These are phyloP conservation scores for Piper longum DNA, from an alignment of 164 flowering plant genomes.

Conservation along the genomic window DNA sequence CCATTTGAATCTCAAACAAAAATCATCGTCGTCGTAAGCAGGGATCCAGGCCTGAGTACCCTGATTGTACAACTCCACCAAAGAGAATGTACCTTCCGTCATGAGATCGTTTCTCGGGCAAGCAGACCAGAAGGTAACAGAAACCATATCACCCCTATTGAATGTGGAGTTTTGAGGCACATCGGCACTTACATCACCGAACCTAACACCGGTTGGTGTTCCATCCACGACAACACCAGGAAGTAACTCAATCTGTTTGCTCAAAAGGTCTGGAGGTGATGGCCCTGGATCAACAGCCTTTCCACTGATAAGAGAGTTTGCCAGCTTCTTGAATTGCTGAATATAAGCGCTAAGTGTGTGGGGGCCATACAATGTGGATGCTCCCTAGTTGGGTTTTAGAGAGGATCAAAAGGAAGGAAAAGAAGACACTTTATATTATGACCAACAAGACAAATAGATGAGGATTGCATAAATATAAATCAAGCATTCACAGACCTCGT, in stretches of 20 bases:
- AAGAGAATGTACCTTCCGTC: constrained; percentile 61
- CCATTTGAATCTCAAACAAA: constrained; percentile 82
- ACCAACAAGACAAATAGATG: background rate
- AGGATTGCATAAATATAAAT: too few species aligned
- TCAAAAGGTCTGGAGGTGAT: constrained; percentile 77
- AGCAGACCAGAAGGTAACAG: constrained; percentile 72
- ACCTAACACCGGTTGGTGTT: constrained; percentile 58
- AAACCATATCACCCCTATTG: constrained; percentile 52
- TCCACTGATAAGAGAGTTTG: constrained; percentile 46
- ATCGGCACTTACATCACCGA: constrained; percentile 63
- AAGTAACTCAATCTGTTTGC: constrained; percentile 69
- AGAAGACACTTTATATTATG: too few species aligned
- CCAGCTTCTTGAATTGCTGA: constrained; percentile 85
- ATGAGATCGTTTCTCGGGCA: constrained; percentile 39
- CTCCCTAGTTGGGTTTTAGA: constrained; percentile 41
- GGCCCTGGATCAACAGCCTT: constrained; percentile 40
- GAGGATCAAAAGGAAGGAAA: background rate
- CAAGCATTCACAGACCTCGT: constrained; percentile 50
- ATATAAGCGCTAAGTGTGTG: constrained; percentile 92
- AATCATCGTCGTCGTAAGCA: constrained; percentile 87
- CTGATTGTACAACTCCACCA: constrained; percentile 61
- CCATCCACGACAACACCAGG: constrained; percentile 66
- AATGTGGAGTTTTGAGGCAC: constrained; percentile 68
- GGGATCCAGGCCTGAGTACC: constrained; percentile 53
- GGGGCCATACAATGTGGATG: constrained; percentile 89